Evolutionary conservation across 2,329 filamentous ascomycete species (phyloP).

Genomic region (Pseudonectria foliicola): DNA sequence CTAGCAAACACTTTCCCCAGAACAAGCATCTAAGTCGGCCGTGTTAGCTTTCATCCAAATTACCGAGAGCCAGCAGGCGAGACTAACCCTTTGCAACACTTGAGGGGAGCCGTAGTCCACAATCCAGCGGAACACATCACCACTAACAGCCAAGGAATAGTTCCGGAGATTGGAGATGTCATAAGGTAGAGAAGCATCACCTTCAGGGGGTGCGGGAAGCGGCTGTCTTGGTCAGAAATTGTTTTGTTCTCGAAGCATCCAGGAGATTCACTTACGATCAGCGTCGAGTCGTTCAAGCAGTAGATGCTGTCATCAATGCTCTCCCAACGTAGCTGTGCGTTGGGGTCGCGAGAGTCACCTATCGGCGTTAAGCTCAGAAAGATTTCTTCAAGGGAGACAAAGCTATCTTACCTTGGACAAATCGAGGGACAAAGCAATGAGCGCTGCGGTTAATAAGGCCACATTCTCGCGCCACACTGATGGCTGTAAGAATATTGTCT

Average conservation of each 20-base stretch:
- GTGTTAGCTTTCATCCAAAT: no score
- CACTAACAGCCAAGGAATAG: slow-evolving; percentile 82
- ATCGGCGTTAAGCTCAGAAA: slow-evolving; percentile 7
- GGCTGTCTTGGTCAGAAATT: slow-evolving; percentile 43
- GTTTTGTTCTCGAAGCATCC: not conserved
- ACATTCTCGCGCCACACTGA: slow-evolving; percentile 91
- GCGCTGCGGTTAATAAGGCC: slow-evolving; percentile 70
- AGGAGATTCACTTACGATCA: slow-evolving; percentile 46
- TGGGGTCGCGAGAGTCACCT: slow-evolving; percentile 67
- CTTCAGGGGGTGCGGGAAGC: slow-evolving; percentile 60
- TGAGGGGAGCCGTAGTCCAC: slow-evolving; percentile 83
- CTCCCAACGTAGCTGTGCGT: slow-evolving; percentile 77
- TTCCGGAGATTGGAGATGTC: slow-evolving; percentile 75
- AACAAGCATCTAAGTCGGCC: slow-evolving; percentile 65
- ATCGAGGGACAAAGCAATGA: slow-evolving; percentile 90
- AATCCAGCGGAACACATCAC: slow-evolving; percentile 95
- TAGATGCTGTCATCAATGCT: slow-evolving; percentile 83
- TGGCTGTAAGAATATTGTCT: slow-evolving; percentile 94
- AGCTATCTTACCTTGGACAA: slow-evolving; percentile 55
- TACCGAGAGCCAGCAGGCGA: not conserved
- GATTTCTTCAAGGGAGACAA: not conserved
- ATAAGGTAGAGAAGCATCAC: slow-evolving; percentile 78
- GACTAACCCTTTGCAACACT: slow-evolving; percentile 59
- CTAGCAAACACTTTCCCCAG: slow-evolving; percentile 89
- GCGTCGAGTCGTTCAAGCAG: slow-evolving; percentile 68